phyloP scores from a whole-genome alignment of 768 basidiomycete species.

The Cystofilobasidium bisporidii region DNA sequence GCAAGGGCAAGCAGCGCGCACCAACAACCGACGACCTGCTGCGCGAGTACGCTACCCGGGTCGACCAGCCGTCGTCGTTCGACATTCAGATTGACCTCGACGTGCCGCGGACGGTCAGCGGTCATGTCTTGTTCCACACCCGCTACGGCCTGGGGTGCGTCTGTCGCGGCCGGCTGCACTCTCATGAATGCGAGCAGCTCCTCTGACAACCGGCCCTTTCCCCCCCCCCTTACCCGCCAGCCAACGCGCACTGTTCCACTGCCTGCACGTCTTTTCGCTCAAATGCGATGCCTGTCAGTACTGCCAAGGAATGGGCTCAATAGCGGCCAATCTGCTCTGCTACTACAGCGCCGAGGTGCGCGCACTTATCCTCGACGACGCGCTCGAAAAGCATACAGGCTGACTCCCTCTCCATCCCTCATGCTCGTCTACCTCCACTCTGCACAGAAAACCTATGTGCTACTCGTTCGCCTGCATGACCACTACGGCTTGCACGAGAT shows the following conservation, averaged over 20 bases:
- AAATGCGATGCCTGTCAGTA: conserved; percentile 82
- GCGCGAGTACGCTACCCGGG: conserved; percentile 33
- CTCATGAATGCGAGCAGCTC: no score
- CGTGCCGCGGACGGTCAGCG: conserved; percentile 89
- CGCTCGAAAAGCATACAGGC: not conserved
- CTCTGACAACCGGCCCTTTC: no score
- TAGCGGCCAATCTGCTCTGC: conserved; percentile 85
- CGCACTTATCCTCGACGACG: not conserved
- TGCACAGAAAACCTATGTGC: conserved; percentile 60
- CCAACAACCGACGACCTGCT: conserved; percentile 41
- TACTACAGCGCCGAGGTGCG: conserved; percentile 74
- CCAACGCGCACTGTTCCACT: conserved; percentile 89
- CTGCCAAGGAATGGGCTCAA: conserved; percentile 97
- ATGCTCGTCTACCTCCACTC: not conserved
- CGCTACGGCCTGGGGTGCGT: conserved; percentile 89
- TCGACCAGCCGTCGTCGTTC: conserved; percentile 74
- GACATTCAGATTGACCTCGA: conserved; percentile 98
- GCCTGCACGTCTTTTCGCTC: conserved; percentile 82
- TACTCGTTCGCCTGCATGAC: conserved; percentile 80
- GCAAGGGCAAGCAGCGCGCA: conserved; percentile 30
- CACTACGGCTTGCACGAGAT: conserved; percentile 75
- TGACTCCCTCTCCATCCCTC: not conserved
- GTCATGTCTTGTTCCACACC: conserved; percentile 87
- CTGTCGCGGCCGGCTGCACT: no score
- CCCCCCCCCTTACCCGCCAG: no score